Percentiles rank a stretch among this genome's conserved stretches.
Evolutionary conservation across 139 green algal genomes (phyloP).

Genomic region (Nannochloris sp.): DNA sequence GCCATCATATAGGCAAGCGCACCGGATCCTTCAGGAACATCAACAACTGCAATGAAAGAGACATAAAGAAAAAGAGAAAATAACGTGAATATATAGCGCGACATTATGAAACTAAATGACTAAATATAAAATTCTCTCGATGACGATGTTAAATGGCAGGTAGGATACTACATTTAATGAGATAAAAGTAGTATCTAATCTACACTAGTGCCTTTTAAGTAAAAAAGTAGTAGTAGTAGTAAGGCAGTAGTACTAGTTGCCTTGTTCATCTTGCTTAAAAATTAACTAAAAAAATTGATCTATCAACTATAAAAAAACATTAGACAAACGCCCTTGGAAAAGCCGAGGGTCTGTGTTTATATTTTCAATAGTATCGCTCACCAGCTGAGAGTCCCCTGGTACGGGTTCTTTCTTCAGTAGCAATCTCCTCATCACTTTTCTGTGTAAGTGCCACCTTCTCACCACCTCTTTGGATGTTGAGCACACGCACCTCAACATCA

Average conservation of each 20-base stretch:
- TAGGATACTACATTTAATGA: no score
- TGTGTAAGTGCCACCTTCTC: conserved; percentile 44
- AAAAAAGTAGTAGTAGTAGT: no score
- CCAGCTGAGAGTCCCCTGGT: background rate
- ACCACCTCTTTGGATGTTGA: conserved; percentile 19
- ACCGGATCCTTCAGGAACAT: conserved; percentile 10
- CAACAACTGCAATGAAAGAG: conserved; percentile 7
- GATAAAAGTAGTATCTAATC: no score
- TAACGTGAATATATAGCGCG: background rate
- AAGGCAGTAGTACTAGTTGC: no score
- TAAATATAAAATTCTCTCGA: no score
- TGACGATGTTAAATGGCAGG: no score
- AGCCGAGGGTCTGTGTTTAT: no score
- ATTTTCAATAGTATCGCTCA: no score
- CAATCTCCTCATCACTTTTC: conserved; percentile 26
- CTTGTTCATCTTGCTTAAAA: background rate
- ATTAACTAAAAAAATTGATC: background rate
- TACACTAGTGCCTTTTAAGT: no score
- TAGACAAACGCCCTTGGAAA: no score
- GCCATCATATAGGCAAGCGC: conserved; percentile 7
- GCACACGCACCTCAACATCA: conserved; percentile 42
- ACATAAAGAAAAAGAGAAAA: conserved; percentile 3
- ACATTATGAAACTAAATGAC: no score
- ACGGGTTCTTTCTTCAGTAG: conserved; percentile 4
- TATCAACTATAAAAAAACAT: background rate